Percentiles rank a stretch among this genome's conserved stretches.
phyloP scores from a whole-genome alignment of 257 asterid species.

The Mitragyna speciosa region DNA sequence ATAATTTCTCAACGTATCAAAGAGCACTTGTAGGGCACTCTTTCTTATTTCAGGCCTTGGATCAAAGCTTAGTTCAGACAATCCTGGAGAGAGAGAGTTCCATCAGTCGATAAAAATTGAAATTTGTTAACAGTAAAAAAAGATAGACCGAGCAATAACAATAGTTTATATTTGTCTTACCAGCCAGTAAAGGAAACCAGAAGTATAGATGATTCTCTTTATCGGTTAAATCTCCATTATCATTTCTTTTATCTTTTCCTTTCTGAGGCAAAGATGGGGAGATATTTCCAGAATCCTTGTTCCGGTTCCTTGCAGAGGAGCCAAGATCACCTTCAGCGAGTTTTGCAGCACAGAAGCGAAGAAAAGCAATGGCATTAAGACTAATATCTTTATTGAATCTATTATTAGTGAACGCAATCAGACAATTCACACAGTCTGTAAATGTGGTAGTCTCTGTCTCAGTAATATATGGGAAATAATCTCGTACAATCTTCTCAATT shows the following conservation, averaged over 20 bases:
- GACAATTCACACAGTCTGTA: constrained; percentile 95
- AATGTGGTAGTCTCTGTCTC: constrained; percentile 97
- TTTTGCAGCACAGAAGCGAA: constrained; percentile 91
- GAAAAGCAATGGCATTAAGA: constrained; percentile 96
- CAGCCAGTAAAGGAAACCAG: constrained; percentile 99
- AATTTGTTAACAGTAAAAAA: not conserved
- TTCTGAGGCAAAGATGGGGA: constrained; percentile 68
- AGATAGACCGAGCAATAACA: constrained; percentile 2
- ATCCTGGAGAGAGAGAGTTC: constrained; percentile 51
- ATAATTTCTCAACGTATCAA: constrained; percentile 87
- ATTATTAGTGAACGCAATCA: constrained; percentile 92
- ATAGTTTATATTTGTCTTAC: constrained; percentile 36
- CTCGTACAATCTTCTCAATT: constrained; percentile 94
- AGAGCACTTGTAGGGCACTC: constrained; percentile 88
- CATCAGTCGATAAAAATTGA: not conserved
- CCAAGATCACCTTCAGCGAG: constrained; percentile 95
- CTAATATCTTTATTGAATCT: constrained; percentile 91
- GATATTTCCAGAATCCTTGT: constrained; percentile 51
- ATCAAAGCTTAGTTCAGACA: constrained; percentile 96
- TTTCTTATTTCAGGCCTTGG: constrained; percentile 94
- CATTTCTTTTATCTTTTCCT: constrained; percentile 62
- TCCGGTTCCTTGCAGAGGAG: constrained; percentile 30
- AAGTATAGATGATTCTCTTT: constrained; percentile 88
- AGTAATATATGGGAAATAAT: constrained; percentile 94
- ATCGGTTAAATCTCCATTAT: constrained; percentile 57